Percentiles rank a stretch among this genome's conserved stretches.
Conservation (phyloP, 2,329 filamentous ascomycete species). For the Hymenoscyphus albidus region DNA sequence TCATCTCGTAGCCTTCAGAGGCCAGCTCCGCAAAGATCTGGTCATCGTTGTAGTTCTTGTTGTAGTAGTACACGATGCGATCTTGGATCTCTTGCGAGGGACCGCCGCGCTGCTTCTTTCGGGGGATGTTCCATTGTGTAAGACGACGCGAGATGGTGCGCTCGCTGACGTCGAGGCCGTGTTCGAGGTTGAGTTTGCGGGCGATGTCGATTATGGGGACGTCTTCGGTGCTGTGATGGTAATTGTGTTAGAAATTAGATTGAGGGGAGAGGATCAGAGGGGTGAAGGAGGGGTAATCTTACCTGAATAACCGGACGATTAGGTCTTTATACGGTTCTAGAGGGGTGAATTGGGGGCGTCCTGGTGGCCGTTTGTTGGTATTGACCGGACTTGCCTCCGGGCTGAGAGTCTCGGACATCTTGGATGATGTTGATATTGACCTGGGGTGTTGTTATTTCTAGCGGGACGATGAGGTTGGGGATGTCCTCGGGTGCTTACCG, state of each 20-base stretch:
- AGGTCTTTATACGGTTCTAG: slow-evolving; percentile 31
- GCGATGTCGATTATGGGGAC: slow-evolving; percentile 31
- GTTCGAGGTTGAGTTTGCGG: slow-evolving; percentile 27
- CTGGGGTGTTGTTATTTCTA: not conserved
- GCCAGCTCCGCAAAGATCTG: slow-evolving; percentile 27
- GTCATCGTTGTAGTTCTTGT: slow-evolving; percentile 33
- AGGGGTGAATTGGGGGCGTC: slow-evolving; percentile 26
- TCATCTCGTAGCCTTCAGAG: slow-evolving; percentile 31
- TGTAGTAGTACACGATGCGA: slow-evolving; percentile 29
- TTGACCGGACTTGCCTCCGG: too few relatives aligned
- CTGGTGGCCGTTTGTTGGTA: slow-evolving; percentile 6
- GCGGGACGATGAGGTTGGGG: not conserved
- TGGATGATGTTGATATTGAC: not conserved
- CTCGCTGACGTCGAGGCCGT: slow-evolving; percentile 30
- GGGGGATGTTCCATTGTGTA: slow-evolving; percentile 29
- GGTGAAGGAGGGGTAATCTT: not conserved
- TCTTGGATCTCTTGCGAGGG: slow-evolving; percentile 27
- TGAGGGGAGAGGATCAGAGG: not conserved
- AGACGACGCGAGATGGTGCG: slow-evolving; percentile 31
- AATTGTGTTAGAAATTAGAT: not conserved
- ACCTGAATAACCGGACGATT: slow-evolving; percentile 29
- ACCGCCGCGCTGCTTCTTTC: slow-evolving; percentile 27
- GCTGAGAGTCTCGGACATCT: too few relatives aligned
- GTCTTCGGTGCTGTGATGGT: slow-evolving; percentile 18
- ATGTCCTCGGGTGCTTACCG: not conserved